A percentile compares a stretch with the other conserved stretches of the same genome.
Evolutionary conservation across 441 rosid genomes (phyloP).

Genomic region (Breynia disticha): DNA sequence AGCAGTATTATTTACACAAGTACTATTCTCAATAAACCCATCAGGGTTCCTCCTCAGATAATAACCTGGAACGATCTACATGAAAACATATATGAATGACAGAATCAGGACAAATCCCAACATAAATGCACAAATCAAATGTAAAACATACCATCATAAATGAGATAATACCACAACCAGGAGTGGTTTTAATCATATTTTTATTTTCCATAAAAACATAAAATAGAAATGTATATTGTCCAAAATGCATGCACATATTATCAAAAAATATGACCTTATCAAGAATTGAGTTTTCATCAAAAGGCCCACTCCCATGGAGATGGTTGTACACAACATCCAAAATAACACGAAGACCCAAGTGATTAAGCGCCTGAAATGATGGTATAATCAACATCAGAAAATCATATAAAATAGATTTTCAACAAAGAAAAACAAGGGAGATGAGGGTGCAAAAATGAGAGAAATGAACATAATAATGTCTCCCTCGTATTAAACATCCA

Average conservation of each 20-base stretch:
- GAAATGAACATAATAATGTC: too few species aligned
- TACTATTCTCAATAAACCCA: conserved; percentile 78
- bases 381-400: background rate
- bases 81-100: conserved; percentile 14
- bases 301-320: conserved; percentile 83
- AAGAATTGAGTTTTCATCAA: conserved; percentile 68
- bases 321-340: conserved; percentile 96
- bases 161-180: background rate
- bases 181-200: background rate
- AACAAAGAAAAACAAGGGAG: conserved; percentile 4
- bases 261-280: conserved; percentile 59
- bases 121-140: too few species aligned
- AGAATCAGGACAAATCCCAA: background rate
- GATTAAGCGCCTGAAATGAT: conserved; percentile 52
- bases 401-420: background rate
- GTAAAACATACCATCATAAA: too few species aligned
- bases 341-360: conserved; percentile 62
- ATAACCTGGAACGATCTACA: conserved; percentile 96
- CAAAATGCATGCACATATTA: conserved; percentile 9
- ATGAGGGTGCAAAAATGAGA: background rate
- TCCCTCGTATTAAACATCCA: background rate
- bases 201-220: background rate
- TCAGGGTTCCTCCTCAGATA: conserved; percentile 81
- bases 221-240: conserved; percentile 3
- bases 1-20: conserved; percentile 91